phyloP scores from a whole-genome alignment of 2,329 filamentous ascomycete species.

The Coniochaeta hoffmannii region DNA sequence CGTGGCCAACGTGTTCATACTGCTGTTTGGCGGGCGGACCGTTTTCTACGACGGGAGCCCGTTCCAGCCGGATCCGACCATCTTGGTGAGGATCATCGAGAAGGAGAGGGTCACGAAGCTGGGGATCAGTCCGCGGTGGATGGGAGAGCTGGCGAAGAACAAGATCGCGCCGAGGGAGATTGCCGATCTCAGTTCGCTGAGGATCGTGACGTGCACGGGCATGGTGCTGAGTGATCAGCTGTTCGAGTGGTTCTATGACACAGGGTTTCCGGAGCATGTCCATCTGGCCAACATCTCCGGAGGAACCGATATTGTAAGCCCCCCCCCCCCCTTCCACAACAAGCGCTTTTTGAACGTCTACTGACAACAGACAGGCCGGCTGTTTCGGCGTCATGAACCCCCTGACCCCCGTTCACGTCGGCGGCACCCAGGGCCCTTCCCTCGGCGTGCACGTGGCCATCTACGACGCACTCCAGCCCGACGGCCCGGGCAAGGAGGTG shows the following conservation, averaged over 20 bases:
- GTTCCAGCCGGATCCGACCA: constrained; percentile 60
- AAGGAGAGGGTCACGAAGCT: constrained; percentile 63
- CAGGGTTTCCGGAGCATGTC: constrained; percentile 57
- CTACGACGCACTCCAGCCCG: constrained; percentile 56
- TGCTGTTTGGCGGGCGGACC: constrained; percentile 52
- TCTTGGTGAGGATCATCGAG: constrained; percentile 55
- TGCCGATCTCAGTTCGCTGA: constrained; percentile 54
- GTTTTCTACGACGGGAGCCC: constrained; percentile 81
- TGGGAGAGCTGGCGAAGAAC: constrained; percentile 63
- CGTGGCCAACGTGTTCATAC: constrained; percentile 47
- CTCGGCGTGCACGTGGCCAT: constrained; percentile 45
- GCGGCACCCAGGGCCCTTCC: constrained; percentile 41
- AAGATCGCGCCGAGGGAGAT: constrained; percentile 54
- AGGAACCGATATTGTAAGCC: constrained; percentile 64
- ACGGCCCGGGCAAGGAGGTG: constrained; percentile 35
- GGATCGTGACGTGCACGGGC: constrained; percentile 62
- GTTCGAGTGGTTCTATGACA: constrained; percentile 73
- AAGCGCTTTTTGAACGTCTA: background rate
- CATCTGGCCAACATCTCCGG: constrained; percentile 70
- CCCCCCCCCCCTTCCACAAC: background rate
- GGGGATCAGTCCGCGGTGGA: constrained; percentile 69
- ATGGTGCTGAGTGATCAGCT: constrained; percentile 74
- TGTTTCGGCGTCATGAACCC: constrained; percentile 60
- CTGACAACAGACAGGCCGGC: constrained; percentile 34
- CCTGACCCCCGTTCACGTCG: constrained; percentile 56